A percentile compares a stretch with the other conserved stretches of the same genome.
phyloP scores from a whole-genome alignment of 768 basidiomycete genomes.

The Sarcomyxa edulis region DNA sequence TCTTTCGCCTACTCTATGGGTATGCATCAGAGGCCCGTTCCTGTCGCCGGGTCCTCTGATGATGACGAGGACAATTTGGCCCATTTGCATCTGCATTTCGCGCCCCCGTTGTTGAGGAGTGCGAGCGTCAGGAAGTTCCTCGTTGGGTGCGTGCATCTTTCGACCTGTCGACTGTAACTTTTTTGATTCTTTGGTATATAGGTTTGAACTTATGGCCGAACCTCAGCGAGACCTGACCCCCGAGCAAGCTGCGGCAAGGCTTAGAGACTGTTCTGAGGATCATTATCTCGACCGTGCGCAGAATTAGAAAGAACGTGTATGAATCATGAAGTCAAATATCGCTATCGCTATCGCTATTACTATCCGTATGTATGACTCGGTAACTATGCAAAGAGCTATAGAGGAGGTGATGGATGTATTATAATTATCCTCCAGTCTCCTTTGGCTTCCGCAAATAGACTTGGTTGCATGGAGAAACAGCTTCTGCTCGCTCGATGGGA shows the following conservation, averaged over 20 bases:
- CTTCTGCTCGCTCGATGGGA: too few relatives aligned
- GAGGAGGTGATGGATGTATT: too few relatives aligned
- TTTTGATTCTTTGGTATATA: constrained; percentile 19
- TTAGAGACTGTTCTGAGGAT: constrained; percentile 48
- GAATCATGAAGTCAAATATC: too few relatives aligned
- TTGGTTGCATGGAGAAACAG: too few relatives aligned
- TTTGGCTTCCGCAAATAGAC: too few relatives aligned
- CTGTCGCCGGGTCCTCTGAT: constrained; percentile 24
- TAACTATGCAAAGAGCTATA: too few relatives aligned
- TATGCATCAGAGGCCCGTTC: constrained; percentile 77
- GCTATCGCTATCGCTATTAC: too few relatives aligned
- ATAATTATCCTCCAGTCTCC: too few relatives aligned
- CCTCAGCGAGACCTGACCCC: constrained; percentile 86
- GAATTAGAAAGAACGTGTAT: too few relatives aligned
- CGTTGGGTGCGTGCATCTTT: constrained; percentile 85
- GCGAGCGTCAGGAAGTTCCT: constrained; percentile 84
- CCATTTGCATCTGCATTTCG: constrained; percentile 85
- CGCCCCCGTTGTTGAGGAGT: constrained; percentile 78
- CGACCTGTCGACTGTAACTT: too few relatives aligned
- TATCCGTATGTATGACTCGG: too few relatives aligned
- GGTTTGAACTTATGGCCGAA: constrained; percentile 89
- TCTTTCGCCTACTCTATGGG: constrained; percentile 96
- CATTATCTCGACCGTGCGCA: too few relatives aligned
- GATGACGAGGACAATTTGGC: constrained; percentile 51
- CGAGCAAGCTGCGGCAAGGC: constrained; percentile 73